Conservation (phyloP, 2,329 filamentous ascomycete species). For the Penicillium sp. region DNA sequence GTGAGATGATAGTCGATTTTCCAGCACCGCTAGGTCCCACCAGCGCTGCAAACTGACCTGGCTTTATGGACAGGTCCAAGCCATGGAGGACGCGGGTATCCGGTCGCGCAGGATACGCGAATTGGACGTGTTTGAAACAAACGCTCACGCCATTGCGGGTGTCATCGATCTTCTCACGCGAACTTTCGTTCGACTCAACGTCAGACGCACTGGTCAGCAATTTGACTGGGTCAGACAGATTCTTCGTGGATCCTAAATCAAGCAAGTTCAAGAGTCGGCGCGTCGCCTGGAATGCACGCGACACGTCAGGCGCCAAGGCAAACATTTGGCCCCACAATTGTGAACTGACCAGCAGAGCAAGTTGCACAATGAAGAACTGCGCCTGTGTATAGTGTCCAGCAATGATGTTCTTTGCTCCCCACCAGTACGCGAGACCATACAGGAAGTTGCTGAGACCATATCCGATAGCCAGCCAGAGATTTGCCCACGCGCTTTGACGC, state of each 20-base stretch:
- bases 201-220: neutral
- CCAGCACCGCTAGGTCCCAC: slow-evolving; percentile 71
- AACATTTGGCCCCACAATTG: slow-evolving; percentile 74
- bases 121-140: slow-evolving; percentile 60
- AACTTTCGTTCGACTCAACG: neutral
- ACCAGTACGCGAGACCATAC: slow-evolving; percentile 77
- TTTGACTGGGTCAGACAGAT: neutral
- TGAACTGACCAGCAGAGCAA: slow-evolving; percentile 70
- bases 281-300: slow-evolving; percentile 63
- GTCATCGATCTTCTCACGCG: neutral
- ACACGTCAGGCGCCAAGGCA: slow-evolving; percentile 70
- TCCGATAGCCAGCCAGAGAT: slow-evolving; percentile 46
- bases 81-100: slow-evolving; percentile 59
- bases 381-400: slow-evolving; percentile 65
- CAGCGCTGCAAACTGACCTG: slow-evolving; percentile 46
- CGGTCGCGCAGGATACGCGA: slow-evolving; percentile 67
- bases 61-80: slow-evolving; percentile 56
- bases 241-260: slow-evolving; percentile 26
- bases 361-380: slow-evolving; percentile 72
- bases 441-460: slow-evolving; percentile 61
- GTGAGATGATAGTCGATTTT: slow-evolving; percentile 66
- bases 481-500: slow-evolving; percentile 47
- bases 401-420: slow-evolving; percentile 70
- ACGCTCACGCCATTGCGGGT: slow-evolving; percentile 43
- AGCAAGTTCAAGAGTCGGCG: slow-evolving; percentile 54